Percentiles rank a stretch among this genome's conserved stretches.
Conservation (phyloP, 1,139 yeast genomes). For the Casaregolazyma suthepensis region DNA sequence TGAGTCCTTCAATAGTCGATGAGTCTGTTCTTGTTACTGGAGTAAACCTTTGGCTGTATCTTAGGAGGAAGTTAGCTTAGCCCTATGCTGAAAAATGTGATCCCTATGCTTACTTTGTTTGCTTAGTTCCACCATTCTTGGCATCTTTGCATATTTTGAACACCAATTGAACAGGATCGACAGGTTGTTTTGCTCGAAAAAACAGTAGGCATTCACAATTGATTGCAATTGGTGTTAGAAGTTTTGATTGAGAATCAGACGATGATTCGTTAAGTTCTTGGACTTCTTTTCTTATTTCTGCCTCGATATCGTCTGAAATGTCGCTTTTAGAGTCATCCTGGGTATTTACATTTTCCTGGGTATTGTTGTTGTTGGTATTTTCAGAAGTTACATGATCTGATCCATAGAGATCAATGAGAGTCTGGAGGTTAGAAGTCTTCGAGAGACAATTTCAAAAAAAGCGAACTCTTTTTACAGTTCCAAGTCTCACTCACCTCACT, state of each 20-base stretch:
- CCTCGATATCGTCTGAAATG: conserved; percentile 53
- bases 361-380: conserved; percentile 13
- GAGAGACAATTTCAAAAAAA: neutral
- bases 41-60: conserved; percentile 59
- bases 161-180: conserved; percentile 70
- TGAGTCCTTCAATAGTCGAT: conserved; percentile 63
- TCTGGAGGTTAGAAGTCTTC: conserved; percentile 14
- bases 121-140: conserved; percentile 41
- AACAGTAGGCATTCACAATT: conserved; percentile 81
- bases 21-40: conserved; percentile 75
- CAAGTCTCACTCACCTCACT: conserved; percentile 34
- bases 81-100: neutral
- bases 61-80: neutral
- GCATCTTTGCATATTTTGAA: conserved; percentile 57
- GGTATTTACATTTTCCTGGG: conserved; percentile 32
- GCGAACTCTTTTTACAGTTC: neutral
- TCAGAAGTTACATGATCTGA: conserved; percentile 23
- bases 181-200: conserved; percentile 70
- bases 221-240: conserved; percentile 58
- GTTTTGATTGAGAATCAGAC: conserved; percentile 29
- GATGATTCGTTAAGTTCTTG: conserved; percentile 44
- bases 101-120: conserved; percentile 45
- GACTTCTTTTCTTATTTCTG: conserved; percentile 64
- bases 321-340: conserved; percentile 32
- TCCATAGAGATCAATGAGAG: conserved; percentile 13